Evolutionary conservation across 345 rosid genomes (phyloP).

Genomic region (Corchorus olitorius): DNA sequence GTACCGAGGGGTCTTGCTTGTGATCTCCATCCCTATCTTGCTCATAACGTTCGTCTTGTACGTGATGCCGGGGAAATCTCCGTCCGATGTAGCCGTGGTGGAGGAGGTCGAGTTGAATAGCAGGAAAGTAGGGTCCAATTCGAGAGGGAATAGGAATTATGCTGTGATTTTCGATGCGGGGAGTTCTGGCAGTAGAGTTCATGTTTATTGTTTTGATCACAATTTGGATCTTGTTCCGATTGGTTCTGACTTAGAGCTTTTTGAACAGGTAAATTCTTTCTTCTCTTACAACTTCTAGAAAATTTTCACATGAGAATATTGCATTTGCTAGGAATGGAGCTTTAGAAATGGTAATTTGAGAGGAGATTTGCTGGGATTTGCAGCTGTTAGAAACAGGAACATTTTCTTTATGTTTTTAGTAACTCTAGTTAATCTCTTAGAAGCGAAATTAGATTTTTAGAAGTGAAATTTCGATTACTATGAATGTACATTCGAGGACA

Average conservation of each 20-base stretch:
- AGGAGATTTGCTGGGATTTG: neutral
- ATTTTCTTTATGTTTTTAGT: neutral
- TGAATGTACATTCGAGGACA: neutral
- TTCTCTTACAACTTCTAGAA: neutral
- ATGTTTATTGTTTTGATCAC: conserved; percentile 86
- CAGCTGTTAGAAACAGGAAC: neutral
- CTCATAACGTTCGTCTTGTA: conserved; percentile 61
- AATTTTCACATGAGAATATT: neutral
- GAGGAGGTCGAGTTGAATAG: conserved; percentile 43
- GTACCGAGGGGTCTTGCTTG: conserved; percentile 59
- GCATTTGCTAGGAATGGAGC: neutral
- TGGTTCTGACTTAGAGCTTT: conserved; percentile 88
- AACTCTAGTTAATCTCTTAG: neutral
- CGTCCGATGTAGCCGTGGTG: conserved; percentile 39
- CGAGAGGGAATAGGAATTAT: conserved; percentile 45
- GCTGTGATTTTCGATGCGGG: conserved; percentile 95
- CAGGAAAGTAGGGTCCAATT: conserved; percentile 52
- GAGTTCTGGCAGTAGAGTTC: conserved; percentile 96
- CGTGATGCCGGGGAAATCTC: conserved; percentile 56
- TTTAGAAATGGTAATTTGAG: neutral
- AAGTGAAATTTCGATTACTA: neutral
- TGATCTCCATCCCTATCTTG: conserved; percentile 67
- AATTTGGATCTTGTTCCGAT: conserved; percentile 91
- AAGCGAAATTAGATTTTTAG: neutral
- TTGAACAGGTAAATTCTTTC: conserved; percentile 49